A percentile compares a stretch with the other conserved stretches of the same genome.
Evolutionary conservation across 208 protist genomes (phyloP).

Genomic region (Leishmania braziliensis): DNA sequence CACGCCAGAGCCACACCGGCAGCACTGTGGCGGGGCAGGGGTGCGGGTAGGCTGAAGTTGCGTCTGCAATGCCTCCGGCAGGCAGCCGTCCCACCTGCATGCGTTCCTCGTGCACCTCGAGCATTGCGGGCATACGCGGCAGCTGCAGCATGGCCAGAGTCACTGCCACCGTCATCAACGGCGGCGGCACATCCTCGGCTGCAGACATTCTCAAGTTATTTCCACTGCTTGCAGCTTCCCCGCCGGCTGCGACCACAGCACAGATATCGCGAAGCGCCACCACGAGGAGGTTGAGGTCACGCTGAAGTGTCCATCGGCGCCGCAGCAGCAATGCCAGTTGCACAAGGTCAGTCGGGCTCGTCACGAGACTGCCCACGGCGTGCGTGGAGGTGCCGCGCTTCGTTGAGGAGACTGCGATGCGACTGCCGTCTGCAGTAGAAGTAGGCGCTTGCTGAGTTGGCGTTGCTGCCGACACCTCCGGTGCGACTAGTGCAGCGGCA

Average conservation of each 20-base stretch:
- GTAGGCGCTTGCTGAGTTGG: background rate
- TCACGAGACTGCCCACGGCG: background rate
- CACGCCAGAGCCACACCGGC: slow-evolving; percentile 21
- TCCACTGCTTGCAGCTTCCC: background rate
- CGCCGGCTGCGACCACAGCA: background rate
- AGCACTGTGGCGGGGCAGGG: slow-evolving; percentile 10
- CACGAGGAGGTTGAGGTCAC: slow-evolving; percentile 19
- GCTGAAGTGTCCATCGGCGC: slow-evolving; percentile 21
- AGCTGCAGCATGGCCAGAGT: slow-evolving; percentile 14
- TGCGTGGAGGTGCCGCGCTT: background rate
- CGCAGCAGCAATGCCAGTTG: slow-evolving; percentile 29
- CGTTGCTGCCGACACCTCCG: background rate
- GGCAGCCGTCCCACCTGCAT: background rate
- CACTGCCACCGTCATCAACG: slow-evolving; percentile 8
- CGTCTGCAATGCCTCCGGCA: background rate
- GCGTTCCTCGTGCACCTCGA: background rate
- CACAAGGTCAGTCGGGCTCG: slow-evolving; percentile 19
- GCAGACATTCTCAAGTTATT: background rate
- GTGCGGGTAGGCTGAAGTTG: background rate
- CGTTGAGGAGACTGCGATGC: background rate
- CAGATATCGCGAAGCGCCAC: slow-evolving; percentile 14
- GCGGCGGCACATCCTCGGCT: background rate
- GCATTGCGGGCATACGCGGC: background rate
- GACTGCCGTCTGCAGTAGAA: background rate
- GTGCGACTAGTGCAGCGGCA: background rate